Base-by-base conservation (phyloP, 2,329 filamentous ascomycete species). In the Dryadomyces quercivorus region DNA sequence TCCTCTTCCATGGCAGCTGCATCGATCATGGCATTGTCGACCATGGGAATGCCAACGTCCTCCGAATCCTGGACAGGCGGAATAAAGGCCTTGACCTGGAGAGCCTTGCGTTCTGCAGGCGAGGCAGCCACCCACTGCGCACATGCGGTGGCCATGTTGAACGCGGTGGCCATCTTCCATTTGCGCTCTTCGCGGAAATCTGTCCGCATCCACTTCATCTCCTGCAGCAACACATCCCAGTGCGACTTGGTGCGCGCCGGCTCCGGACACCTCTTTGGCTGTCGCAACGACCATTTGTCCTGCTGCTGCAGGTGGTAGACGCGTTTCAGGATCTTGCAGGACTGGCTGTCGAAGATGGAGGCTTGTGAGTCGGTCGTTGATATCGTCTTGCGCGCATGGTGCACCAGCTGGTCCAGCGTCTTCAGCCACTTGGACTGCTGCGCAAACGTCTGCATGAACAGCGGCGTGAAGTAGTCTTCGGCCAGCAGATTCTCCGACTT, bases 161-260 rank as follows among this genome's bases (percentile, higher is more conserved):
- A 85, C 5, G 91, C 91, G 40, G 85, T 79, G 2, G 86, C 80
- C 64, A 82, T 83, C 70, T 96, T 97, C 90, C 91, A 95, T 66
- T 95, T 95, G 44, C 89, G 76, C 67, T 97, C 93, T 68, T 96
- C 88, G 52, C 86, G 80, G 64, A 96, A 97, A 68, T 98, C 93
- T 1, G 90, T 96, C 51, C 91, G 82, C 88, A 98, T 94, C 92
- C 92, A 97, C 67, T 91, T 95, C 80, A 92, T 88, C 71, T 98
- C 91, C 61, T 90, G 80, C 36, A 98, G 72, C 54, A 97, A 68
- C 52, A 92, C 78, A 69, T 98, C 93, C 80, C 85, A 88, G 61
- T 97, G 92, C 2, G 85, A 84, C 1, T 81, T 77, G 18, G 84
- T 85, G 42, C 89, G 81, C 4, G 80, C 76, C 5, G 92, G 91